A percentile compares a stretch with the other conserved stretches of the same genome.
Conservation (phyloP, 2,329 filamentous ascomycete genomes). For the Botrytis pseudocinerea region DNA sequence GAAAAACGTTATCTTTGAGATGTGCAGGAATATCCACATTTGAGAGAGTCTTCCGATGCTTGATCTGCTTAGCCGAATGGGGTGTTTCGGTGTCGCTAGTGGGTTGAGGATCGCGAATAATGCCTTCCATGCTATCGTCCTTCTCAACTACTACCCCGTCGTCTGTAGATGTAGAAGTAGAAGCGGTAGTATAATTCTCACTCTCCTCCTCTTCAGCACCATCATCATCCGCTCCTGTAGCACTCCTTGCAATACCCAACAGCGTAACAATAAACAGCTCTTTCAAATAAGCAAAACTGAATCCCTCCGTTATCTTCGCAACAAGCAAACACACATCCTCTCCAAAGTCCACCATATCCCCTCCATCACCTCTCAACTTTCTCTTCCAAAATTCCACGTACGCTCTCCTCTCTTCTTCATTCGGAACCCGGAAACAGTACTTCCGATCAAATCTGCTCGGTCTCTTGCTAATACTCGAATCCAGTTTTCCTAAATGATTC, state of each 20-base stretch:
- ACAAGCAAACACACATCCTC: slow-evolving; percentile 57
- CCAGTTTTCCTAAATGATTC: slow-evolving; percentile 64
- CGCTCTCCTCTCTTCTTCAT: slow-evolving; percentile 51
- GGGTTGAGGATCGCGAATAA: background rate
- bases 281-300: slow-evolving; percentile 70
- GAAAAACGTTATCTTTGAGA: slow-evolving; percentile 30
- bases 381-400: slow-evolving; percentile 64
- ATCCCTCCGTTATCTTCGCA: slow-evolving; percentile 60
- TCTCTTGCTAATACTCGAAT: slow-evolving; percentile 65
- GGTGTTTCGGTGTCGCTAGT: background rate
- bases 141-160: slow-evolving; percentile 25
- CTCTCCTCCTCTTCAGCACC: slow-evolving; percentile 52
- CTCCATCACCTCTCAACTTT: slow-evolving; percentile 56
- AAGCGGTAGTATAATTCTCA: background rate
- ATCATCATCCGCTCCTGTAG: slow-evolving; percentile 47
- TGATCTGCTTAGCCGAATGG: slow-evolving; percentile 18
- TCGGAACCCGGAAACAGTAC: slow-evolving; percentile 62
- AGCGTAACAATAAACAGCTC: slow-evolving; percentile 66
- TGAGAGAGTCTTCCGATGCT: slow-evolving; percentile 20
- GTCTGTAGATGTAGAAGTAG: slow-evolving; percentile 15
- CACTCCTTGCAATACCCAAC: slow-evolving; percentile 51
- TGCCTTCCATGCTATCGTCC: background rate
- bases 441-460: slow-evolving; percentile 67
- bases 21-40: slow-evolving; percentile 30
- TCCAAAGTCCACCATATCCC: slow-evolving; percentile 59